These are phyloP conservation scores for Geopyxis carbonaria DNA, from an alignment of 495 filamentous ascomycete species.

Conservation along the genomic window DNA sequence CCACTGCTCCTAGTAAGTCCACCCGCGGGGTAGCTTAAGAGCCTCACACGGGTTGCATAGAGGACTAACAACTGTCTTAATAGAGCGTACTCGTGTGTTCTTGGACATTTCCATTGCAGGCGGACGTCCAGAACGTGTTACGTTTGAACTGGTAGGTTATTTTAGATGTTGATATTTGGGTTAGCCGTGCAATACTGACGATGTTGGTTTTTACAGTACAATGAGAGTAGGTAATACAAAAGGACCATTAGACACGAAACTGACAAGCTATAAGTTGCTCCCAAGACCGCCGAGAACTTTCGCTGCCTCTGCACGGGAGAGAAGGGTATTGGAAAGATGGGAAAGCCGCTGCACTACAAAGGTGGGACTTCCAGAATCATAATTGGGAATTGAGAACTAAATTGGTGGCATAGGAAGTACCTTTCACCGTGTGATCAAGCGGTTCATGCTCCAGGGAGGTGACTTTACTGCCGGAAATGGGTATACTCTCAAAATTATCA, in stretches of 20 bases:
- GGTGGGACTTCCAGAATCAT: too few species aligned
- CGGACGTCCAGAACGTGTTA: slow-evolving; percentile 52
- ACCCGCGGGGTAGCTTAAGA: too few species aligned
- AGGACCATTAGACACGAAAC: not conserved
- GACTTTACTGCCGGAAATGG: slow-evolving; percentile 91
- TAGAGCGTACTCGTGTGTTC: slow-evolving; percentile 44
- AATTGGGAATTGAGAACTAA: slow-evolving; percentile 6
- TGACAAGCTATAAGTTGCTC: slow-evolving; percentile 42
- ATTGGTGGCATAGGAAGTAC: too few species aligned
- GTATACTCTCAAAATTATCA: slow-evolving; percentile 25
- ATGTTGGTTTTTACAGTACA: slow-evolving; percentile 36
- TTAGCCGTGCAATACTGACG: slow-evolving; percentile 13
- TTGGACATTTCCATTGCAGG: slow-evolving; percentile 74
- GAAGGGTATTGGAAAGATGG: slow-evolving; percentile 64
- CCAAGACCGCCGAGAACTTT: slow-evolving; percentile 94
- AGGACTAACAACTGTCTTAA: slow-evolving; percentile 2
- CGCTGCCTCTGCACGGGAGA: slow-evolving; percentile 85
- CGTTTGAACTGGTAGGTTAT: slow-evolving; percentile 55
- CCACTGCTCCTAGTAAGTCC: too few species aligned
- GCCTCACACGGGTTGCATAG: too few species aligned
- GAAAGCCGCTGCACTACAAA: slow-evolving; percentile 83
- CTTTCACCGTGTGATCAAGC: slow-evolving; percentile 96
- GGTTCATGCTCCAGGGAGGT: slow-evolving; percentile 98
- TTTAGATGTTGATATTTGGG: slow-evolving; percentile 5
- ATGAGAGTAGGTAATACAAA: slow-evolving; percentile 40